These are phyloP conservation scores for Populus davidiana DNA, from an alignment of 345 rosid genomes.

Conservation along the genomic window DNA sequence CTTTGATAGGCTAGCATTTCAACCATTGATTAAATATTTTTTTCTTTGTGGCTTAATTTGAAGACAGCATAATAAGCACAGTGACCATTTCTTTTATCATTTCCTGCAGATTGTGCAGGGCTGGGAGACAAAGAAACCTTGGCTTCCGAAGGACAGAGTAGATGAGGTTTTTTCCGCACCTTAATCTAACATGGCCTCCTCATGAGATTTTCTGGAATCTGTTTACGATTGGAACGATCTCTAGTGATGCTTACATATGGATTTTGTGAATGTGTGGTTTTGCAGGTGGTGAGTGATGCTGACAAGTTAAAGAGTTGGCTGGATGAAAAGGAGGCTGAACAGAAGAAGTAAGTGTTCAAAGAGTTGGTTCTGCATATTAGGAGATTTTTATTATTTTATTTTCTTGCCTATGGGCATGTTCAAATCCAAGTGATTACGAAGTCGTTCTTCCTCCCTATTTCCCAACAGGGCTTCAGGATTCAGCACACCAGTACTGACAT, in stretches of 20 bases:
- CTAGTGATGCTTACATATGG: not conserved
- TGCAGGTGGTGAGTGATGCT: conserved; percentile 58
- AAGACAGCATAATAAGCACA: not conserved
- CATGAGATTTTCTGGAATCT: not conserved
- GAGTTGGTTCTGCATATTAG: not conserved
- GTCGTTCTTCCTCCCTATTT: not conserved
- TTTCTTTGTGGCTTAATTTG: not conserved
- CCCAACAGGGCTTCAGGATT: conserved; percentile 51
- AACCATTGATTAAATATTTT: not conserved
- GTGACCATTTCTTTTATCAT: conserved; percentile 5
- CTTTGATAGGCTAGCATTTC: not conserved
- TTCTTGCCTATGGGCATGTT: not conserved
- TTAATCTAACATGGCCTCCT: not conserved
- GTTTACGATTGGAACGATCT: not conserved
- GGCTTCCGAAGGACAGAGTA: conserved; percentile 81
- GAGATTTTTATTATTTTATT: not conserved
- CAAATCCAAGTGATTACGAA: not conserved
- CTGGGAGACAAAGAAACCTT: conserved; percentile 77
- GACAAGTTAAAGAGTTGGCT: conserved; percentile 77
- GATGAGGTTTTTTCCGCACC: conserved; percentile 54
- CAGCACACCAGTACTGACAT: conserved; percentile 66
- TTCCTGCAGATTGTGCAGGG: conserved; percentile 49
- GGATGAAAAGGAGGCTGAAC: conserved; percentile 77
- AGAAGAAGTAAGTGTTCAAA: conserved; percentile 54
- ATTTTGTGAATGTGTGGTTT: not conserved